A percentile compares a stretch with the other conserved stretches of the same genome.
These are phyloP conservation scores for Powellomyces hirtus DNA, from an alignment of 192 early-diverging fungal genomes.

Conservation along the genomic window DNA sequence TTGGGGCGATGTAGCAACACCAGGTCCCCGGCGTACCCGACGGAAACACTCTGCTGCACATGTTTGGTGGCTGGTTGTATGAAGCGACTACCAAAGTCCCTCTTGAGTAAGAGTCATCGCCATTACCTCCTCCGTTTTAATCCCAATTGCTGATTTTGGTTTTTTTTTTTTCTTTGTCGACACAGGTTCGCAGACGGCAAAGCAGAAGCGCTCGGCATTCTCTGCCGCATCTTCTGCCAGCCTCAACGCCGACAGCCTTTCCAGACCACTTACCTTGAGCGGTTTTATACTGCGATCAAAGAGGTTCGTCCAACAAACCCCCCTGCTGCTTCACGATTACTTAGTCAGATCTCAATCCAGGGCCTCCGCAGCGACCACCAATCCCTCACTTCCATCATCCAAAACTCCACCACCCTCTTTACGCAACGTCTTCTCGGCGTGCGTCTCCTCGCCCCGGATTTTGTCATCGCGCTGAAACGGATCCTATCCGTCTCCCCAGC, in stretches of 20 bases:
- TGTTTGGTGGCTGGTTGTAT: slow-evolving; percentile 83
- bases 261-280: slow-evolving; percentile 63
- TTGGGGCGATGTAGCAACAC: neutral
- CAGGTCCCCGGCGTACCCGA: slow-evolving; percentile 33
- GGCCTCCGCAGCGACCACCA: slow-evolving; percentile 60
- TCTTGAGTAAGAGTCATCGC: slow-evolving; percentile 35
- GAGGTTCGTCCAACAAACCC: slow-evolving; percentile 28
- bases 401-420: slow-evolving; percentile 62
- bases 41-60: slow-evolving; percentile 75
- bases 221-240: slow-evolving; percentile 74
- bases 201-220: slow-evolving; percentile 66
- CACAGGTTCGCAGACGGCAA: slow-evolving; percentile 45
- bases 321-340: neutral
- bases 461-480: slow-evolving; percentile 64
- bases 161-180: too few relatives aligned
- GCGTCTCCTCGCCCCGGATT: slow-evolving; percentile 70
- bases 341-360: slow-evolving; percentile 3
- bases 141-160: too few relatives aligned
- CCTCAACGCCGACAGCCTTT: slow-evolving; percentile 61
- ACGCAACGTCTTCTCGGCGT: slow-evolving; percentile 62
- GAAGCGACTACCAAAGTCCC: slow-evolving; percentile 47
- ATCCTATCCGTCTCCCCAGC: slow-evolving; percentile 53
- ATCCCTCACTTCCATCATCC: slow-evolving; percentile 65
- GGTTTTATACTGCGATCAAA: slow-evolving; percentile 66
- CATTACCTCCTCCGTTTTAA: too few relatives aligned